A percentile compares a stretch with the other conserved stretches of the same genome.
Conservation (phyloP, 2,329 filamentous ascomycete species). For the Trichoderma simmonsii region DNA sequence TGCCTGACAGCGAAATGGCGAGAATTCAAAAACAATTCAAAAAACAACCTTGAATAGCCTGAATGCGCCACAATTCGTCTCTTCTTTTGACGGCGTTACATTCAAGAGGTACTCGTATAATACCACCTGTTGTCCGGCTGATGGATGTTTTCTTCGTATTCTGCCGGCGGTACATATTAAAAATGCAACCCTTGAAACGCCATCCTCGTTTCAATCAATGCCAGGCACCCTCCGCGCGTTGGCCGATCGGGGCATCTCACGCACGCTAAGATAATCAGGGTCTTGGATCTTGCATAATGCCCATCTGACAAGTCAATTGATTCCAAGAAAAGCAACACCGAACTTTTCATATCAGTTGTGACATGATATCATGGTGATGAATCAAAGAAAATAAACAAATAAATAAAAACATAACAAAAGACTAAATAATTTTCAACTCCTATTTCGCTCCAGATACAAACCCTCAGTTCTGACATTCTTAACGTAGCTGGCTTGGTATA, state of each 20-base stretch:
- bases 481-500: not conserved
- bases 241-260: conserved; percentile 1
- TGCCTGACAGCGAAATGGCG: not conserved
- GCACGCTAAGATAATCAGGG: conserved; percentile 1
- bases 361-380: not conserved
- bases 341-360: not conserved
- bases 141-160: not conserved
- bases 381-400: not conserved
- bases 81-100: not conserved
- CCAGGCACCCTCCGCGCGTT: conserved; percentile 1
- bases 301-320: not conserved
- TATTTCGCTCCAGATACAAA: not conserved
- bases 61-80: not conserved
- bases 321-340: not conserved
- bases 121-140: not conserved
- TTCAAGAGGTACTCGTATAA: not conserved
- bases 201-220: not conserved
- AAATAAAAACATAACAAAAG: too few relatives aligned
- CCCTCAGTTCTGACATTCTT: not conserved
- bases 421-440: not conserved
- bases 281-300: conserved; percentile 1
- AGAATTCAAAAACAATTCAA: too few relatives aligned
- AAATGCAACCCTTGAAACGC: conserved; percentile 12
- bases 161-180: not conserved
- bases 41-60: not conserved